Evolutionary conservation across 768 basidiomycete species (phyloP).

Genomic region (Polyporus arcularius): DNA sequence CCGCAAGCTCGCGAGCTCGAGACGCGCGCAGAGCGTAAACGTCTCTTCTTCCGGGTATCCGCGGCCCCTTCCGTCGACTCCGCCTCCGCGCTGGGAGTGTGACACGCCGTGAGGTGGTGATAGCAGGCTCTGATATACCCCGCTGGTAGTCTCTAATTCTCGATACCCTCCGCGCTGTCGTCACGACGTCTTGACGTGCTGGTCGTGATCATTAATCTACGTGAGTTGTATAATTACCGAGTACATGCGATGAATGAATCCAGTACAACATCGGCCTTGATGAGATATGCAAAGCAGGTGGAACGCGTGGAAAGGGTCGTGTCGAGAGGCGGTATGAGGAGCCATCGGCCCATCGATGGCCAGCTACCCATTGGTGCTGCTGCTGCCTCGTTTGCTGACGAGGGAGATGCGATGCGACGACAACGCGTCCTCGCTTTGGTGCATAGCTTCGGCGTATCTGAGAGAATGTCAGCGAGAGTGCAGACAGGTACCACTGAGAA

Average conservation of each 20-base stretch:
- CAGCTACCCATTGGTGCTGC: conserved; percentile 17
- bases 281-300: background rate
- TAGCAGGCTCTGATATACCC: no score
- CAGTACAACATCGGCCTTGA: conserved; percentile 15
- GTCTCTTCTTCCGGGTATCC: background rate
- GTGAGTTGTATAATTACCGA: conserved; percentile 3
- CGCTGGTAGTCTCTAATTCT: background rate
- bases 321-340: background rate
- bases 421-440: conserved; percentile 51
- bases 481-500: conserved; percentile 7
- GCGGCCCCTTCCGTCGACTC: background rate
- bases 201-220: conserved; percentile 3
- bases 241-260: conserved; percentile 13
- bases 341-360: no score
- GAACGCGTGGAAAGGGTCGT: background rate
- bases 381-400: conserved; percentile 31
- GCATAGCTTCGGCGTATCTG: conserved; percentile 58
- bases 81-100: background rate
- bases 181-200: no score
- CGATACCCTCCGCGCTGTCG: no score
- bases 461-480: background rate
- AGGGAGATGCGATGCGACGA: conserved; percentile 43
- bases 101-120: no score
- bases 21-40: background rate
- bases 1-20: background rate